Evolutionary conservation across 495 filamentous ascomycete species (phyloP).

Genomic region (Tuber indicum): DNA sequence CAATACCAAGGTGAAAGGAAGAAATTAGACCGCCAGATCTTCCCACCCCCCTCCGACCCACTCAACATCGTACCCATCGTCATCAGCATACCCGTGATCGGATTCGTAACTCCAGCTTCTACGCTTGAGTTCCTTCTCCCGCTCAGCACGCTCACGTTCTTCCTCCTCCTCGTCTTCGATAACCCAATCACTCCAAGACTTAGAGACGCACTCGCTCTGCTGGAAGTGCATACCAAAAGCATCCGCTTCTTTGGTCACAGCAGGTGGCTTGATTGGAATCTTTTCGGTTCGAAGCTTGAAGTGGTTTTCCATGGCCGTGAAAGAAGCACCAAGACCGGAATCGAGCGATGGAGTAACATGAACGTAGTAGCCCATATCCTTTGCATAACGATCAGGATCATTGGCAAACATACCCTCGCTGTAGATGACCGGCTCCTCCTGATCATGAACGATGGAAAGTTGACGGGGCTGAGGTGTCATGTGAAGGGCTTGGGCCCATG

Average conservation of each 20-base stretch:
- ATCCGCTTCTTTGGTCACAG: constrained; percentile 23
- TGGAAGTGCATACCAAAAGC: constrained; percentile 24
- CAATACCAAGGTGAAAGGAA: constrained; percentile 10
- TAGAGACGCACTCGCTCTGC: constrained; percentile 27
- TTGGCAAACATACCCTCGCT: constrained; percentile 79
- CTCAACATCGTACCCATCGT: constrained; percentile 40
- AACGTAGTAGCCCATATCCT: constrained; percentile 41
- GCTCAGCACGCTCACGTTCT: constrained; percentile 39
- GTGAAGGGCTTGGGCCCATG: constrained; percentile 88
- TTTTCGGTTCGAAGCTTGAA: constrained; percentile 37
- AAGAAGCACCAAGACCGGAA: constrained; percentile 43
- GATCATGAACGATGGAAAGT: constrained; percentile 66
- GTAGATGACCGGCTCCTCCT: constrained; percentile 56
- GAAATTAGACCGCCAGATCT: constrained; percentile 38
- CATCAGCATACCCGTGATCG: constrained; percentile 37
- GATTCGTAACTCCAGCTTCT: constrained; percentile 41
- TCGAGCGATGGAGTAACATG: constrained; percentile 40
- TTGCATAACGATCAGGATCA: constrained; percentile 56
- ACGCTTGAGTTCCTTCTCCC: constrained; percentile 41
- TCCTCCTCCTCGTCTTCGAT: constrained; percentile 41
- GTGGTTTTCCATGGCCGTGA: constrained; percentile 32
- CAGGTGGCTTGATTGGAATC: constrained; percentile 36
- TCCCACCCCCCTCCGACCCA: constrained; percentile 42
- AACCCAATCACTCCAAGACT: constrained; percentile 43
- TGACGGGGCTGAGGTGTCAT: constrained; percentile 71